Percentiles rank a stretch among this genome's conserved stretches.
phyloP scores from a whole-genome alignment of 2,329 filamentous ascomycete species.

The Paecilomyces dactylethromorphus region DNA sequence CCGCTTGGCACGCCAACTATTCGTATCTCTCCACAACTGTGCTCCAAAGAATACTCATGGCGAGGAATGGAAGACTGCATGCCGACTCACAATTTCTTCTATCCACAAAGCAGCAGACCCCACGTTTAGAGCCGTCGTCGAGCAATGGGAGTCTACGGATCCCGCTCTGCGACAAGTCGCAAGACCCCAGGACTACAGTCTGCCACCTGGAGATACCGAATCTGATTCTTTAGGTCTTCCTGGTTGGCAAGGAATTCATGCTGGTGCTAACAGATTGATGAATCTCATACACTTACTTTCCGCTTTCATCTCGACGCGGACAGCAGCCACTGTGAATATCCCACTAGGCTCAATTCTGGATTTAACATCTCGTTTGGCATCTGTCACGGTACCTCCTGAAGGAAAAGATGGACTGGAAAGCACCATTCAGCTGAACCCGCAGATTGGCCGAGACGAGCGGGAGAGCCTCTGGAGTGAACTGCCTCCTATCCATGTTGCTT shows the following conservation, averaged over 20 bases:
- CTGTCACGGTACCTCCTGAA: constrained; percentile 50
- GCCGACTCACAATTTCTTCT: constrained; percentile 56
- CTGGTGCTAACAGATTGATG: constrained; percentile 63
- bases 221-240: constrained; percentile 49
- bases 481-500: constrained; percentile 66
- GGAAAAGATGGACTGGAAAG: constrained; percentile 33
- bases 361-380: constrained; percentile 62
- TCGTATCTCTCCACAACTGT: constrained; percentile 68
- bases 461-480: constrained; percentile 70
- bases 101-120: constrained; percentile 68
- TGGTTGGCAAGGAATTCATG: constrained; percentile 66
- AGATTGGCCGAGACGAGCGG: constrained; percentile 72
- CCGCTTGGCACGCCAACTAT: constrained; percentile 56
- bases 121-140: constrained; percentile 69
- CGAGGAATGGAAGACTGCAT: constrained; percentile 69
- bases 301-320: constrained; percentile 57
- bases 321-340: constrained; percentile 58
- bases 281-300: constrained; percentile 61
- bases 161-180: constrained; percentile 27
- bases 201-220: constrained; percentile 30
- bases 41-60: constrained; percentile 70
- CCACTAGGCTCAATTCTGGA: constrained; percentile 64
- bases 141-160: constrained; percentile 70
- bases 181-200: constrained; percentile 29
- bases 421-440: constrained; percentile 60